phyloP scores from a whole-genome alignment of 257 asterid genomes.

The Solanum tarijense region DNA sequence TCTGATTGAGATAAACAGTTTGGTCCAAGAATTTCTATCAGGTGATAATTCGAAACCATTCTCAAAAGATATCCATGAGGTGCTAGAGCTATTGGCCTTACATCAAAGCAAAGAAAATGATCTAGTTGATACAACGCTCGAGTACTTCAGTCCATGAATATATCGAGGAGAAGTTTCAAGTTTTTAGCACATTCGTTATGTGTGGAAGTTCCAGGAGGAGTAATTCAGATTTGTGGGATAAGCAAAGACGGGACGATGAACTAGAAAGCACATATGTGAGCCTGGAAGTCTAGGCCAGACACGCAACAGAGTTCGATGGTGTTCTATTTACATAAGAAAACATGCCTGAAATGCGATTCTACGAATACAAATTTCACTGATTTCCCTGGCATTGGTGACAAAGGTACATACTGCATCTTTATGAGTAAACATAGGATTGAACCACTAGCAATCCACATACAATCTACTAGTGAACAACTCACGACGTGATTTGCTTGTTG shows the following conservation, averaged over 20 bases:
- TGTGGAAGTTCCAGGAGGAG: neutral
- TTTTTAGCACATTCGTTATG: neutral
- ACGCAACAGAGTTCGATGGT: neutral
- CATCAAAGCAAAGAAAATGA: constrained; percentile 29
- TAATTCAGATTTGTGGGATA: neutral
- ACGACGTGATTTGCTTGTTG: neutral
- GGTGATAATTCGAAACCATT: constrained; percentile 55
- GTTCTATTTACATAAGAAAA: neutral
- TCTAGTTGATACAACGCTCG: neutral
- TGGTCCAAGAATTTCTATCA: constrained; percentile 52
- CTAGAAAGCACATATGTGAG: neutral
- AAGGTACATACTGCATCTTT: neutral
- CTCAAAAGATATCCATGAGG: constrained; percentile 22
- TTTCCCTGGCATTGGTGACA: neutral
- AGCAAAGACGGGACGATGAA: neutral
- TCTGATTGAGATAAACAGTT: constrained; percentile 45
- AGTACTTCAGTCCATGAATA: neutral
- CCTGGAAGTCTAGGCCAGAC: neutral
- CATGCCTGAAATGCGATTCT: neutral
- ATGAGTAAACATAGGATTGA: neutral
- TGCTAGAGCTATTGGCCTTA: constrained; percentile 28
- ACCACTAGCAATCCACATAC: neutral
- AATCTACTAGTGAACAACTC: neutral
- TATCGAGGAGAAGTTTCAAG: neutral
- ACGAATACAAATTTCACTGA: neutral